Evolutionary conservation across 257 asterid species (phyloP).

Genomic region (Eucommia ulmoides): DNA sequence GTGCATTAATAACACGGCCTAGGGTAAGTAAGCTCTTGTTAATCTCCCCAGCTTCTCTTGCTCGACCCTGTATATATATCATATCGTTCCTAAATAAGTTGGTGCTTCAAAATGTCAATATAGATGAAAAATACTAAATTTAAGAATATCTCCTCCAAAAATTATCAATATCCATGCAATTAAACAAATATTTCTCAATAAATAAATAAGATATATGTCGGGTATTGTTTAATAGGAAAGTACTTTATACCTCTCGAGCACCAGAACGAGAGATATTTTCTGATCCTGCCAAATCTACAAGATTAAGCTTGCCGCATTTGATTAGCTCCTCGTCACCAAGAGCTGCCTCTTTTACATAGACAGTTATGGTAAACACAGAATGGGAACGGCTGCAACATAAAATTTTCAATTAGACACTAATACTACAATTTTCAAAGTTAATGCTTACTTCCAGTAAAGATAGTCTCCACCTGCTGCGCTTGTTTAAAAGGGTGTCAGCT

Average conservation of each 20-base stretch:
- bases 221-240: no score
- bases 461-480: background rate
- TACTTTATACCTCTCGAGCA: conserved; percentile 5
- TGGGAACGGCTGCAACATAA: background rate
- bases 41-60: conserved; percentile 92
- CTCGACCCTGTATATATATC: no score
- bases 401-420: background rate
- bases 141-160: no score
- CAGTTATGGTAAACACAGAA: background rate
- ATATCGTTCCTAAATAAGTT: no score
- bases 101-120: no score
- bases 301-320: conserved; percentile 1
- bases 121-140: no score
- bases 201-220: no score
- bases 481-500: background rate
- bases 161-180: no score
- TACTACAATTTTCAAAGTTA: background rate
- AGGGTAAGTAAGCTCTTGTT: conserved; percentile 78
- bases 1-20: conserved; percentile 74
- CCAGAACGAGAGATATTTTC: conserved; percentile 3
- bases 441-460: no score
- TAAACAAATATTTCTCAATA: no score
- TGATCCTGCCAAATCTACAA: background rate
- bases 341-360: background rate
- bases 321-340: background rate